Evolutionary conservation across 148 eudicot species (phyloP).

Genomic region (Gaultheria prostrata): DNA sequence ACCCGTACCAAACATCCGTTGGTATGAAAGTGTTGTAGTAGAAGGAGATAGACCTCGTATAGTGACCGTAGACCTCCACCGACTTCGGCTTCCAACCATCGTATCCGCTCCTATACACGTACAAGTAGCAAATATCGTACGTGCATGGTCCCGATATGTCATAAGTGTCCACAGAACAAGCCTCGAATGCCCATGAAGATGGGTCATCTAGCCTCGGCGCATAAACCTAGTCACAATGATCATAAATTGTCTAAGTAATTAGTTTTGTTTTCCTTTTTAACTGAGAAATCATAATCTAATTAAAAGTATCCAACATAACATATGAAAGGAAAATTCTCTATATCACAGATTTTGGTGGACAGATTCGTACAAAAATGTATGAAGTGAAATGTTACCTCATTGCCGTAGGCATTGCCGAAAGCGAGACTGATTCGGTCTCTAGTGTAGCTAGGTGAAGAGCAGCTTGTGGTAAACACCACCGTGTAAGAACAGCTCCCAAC

Average conservation of each 20-base stretch:
- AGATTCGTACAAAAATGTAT: too few species aligned
- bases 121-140: constrained; percentile 40
- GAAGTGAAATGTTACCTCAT: background rate
- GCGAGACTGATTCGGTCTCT: constrained; percentile 22
- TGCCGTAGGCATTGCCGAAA: constrained; percentile 24
- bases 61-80: constrained; percentile 30
- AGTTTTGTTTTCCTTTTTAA: too few species aligned
- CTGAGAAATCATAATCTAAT: background rate
- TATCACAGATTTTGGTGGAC: too few species aligned
- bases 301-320: too few species aligned
- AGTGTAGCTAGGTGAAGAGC: constrained; percentile 20
- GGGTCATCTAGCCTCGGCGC: constrained; percentile 48
- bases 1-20: constrained; percentile 40
- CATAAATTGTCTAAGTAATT: background rate
- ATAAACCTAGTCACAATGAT: constrained; percentile 33
- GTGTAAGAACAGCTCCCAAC: constrained; percentile 19
- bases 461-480: constrained; percentile 21
- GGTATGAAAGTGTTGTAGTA: constrained; percentile 35
- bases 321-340: too few species aligned
- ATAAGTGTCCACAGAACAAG: constrained; percentile 47
- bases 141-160: constrained; percentile 45
- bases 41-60: constrained; percentile 25
- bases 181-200: constrained; percentile 36
- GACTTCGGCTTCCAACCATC: constrained; percentile 48
- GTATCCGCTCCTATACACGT: constrained; percentile 48